These are phyloP conservation scores for Aspergillus nidulans DNA, from an alignment of 495 filamentous ascomycete species.

Conservation along the genomic window DNA sequence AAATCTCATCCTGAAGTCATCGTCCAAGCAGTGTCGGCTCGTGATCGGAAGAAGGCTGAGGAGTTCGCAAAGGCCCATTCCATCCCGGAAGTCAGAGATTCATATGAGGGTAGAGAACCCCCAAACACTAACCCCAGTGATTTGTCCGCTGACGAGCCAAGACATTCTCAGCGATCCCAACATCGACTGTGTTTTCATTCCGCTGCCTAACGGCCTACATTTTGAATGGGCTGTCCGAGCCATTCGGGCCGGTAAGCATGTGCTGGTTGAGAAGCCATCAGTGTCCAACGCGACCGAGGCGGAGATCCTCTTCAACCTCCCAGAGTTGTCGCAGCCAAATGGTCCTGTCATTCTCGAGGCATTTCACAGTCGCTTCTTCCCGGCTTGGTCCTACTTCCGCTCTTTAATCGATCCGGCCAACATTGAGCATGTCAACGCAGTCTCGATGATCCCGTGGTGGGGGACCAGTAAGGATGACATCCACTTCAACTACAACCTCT, in stretches of 20 bases:
- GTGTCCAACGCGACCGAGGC: slow-evolving; percentile 39
- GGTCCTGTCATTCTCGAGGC: slow-evolving; percentile 55
- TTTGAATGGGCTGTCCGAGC: slow-evolving; percentile 41
- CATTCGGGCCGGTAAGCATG: slow-evolving; percentile 42
- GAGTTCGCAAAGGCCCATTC: slow-evolving; percentile 53
- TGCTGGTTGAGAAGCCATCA: slow-evolving; percentile 47
- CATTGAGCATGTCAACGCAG: slow-evolving; percentile 3
- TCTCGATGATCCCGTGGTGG: not conserved
- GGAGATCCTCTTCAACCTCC: slow-evolving; percentile 28
- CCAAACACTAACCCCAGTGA: too few species aligned
- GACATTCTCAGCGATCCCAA: slow-evolving; percentile 35
- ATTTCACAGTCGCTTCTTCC: slow-evolving; percentile 54
- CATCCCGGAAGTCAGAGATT: slow-evolving; percentile 50
- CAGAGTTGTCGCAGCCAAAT: slow-evolving; percentile 19
- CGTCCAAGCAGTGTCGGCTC: slow-evolving; percentile 54
- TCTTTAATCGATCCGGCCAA: slow-evolving; percentile 30
- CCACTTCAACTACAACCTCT: not conserved
- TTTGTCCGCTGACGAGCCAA: too few species aligned
- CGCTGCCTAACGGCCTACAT: slow-evolving; percentile 45
- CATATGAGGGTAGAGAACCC: slow-evolving; percentile 44
- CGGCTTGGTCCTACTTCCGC: slow-evolving; percentile 48
- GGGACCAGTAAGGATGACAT: not conserved
- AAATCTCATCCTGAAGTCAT: slow-evolving; percentile 56
- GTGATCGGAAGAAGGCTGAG: slow-evolving; percentile 48
- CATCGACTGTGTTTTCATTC: slow-evolving; percentile 47